Conservation (phyloP, 1,284 basidiomycete genomes). For the Rhodotorula glutinis region DNA sequence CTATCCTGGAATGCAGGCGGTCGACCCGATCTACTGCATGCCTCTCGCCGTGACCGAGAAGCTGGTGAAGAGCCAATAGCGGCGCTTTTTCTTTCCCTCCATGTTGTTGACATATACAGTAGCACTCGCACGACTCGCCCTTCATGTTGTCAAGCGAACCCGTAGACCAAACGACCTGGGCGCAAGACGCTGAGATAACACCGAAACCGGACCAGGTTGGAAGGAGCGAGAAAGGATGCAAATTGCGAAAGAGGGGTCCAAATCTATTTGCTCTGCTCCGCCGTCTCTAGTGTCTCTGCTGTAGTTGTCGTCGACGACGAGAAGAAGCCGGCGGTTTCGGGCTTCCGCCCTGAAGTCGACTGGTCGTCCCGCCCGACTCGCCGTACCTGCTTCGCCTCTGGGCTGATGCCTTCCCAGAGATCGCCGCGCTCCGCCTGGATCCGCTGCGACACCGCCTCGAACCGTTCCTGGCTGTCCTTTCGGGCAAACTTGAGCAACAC, state of each 20-base stretch:
- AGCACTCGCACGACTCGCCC: too few relatives aligned
- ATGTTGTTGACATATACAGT: constrained; percentile 1
- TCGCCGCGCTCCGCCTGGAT: constrained; percentile 10
- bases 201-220: too few relatives aligned
- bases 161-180: too few relatives aligned
- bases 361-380: background rate
- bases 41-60: constrained; percentile 69
- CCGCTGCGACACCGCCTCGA: constrained; percentile 1
- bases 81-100: background rate
- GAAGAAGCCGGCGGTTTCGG: background rate
- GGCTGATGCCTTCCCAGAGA: constrained; percentile 4
- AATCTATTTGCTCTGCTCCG: too few relatives aligned
- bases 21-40: constrained; percentile 97
- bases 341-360: background rate
- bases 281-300: too few relatives aligned
- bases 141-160: too few relatives aligned
- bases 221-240: too few relatives aligned
- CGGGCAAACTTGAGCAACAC: constrained; percentile 50
- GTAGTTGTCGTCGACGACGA: background rate
- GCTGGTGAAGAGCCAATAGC: constrained; percentile 35
- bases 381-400: constrained; percentile 1
- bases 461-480: constrained; percentile 2
- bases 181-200: too few relatives aligned
- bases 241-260: too few relatives aligned
- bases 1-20: constrained; percentile 73